Percentiles rank a stretch among this genome's conserved stretches.
phyloP scores from a whole-genome alignment of 306 rosid species.

The Cucumis cinereus region DNA sequence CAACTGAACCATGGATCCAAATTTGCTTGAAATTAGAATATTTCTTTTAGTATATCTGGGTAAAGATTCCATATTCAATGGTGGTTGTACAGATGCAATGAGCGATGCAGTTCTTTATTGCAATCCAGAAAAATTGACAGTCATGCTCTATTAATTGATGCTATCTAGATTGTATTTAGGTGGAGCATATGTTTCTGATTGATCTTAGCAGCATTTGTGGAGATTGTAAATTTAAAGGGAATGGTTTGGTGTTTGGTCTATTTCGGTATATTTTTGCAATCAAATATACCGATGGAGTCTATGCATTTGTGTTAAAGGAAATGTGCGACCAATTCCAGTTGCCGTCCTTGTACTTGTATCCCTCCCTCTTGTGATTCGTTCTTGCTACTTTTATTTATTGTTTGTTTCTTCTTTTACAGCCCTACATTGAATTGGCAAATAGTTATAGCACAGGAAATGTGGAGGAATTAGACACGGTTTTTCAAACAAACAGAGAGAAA shows the following conservation, averaged over 20 bases:
- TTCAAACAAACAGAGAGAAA: slow-evolving; percentile 34
- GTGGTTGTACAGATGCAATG: not conserved
- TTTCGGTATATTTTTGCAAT: not conserved
- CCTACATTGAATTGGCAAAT: slow-evolving; percentile 52
- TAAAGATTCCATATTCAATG: not conserved
- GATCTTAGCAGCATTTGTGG: not conserved
- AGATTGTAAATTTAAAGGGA: not conserved
- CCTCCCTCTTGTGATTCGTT: not conserved
- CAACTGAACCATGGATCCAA: not conserved
- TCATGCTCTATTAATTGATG: not conserved
- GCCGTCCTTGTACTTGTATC: not conserved
- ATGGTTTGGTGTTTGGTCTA: not conserved
- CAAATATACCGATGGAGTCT: not conserved
- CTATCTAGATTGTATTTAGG: not conserved
- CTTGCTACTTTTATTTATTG: not conserved
- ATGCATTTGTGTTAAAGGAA: not conserved
- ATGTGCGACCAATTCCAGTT: not conserved
- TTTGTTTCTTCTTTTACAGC: slow-evolving; percentile 26
- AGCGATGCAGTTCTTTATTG: not conserved
- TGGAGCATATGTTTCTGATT: not conserved
- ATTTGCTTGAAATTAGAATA: not conserved
- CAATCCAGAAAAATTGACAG: not conserved
- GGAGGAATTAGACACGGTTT: slow-evolving; percentile 29
- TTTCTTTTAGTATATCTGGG: not conserved
- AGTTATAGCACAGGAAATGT: slow-evolving; percentile 38